Base-by-base conservation (phyloP, 768 basidiomycete genomes). In the Tylopilus rubrobrunneus region DNA sequence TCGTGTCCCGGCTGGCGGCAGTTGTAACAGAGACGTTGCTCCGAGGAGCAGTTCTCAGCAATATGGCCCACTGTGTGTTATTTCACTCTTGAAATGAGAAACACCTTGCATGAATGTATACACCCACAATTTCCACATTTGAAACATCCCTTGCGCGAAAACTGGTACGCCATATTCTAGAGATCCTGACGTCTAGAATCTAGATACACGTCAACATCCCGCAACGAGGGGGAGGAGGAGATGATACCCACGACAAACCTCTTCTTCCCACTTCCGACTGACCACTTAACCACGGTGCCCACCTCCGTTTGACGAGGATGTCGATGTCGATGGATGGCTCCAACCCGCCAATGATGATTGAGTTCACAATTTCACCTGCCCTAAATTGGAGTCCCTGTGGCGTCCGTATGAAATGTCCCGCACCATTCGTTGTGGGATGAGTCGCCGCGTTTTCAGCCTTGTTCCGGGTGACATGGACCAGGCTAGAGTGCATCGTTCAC, bases 1-100 rank as follows among this genome's bases (percentile, higher is more conserved):
- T 95, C 92, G 63, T 95, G 93, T 39, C 93, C 93, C n/a, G 92
- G 88, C 68, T 93, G 89, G 60, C 90, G 85, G 71, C 93, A 96
- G 69, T 95, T 96, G 75, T 93, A 96, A 74, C 93, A 96, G 55
- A 96, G 81, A 63, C 91, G 84, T 69, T 89, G 84, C 64, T 89
- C 88, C 58, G 89, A 90, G 44, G 90, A 81, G 69, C 92, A 96
- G 64, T 87, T 89, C 78, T 92, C 91, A 64, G 92, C 92, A 65
- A 95, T 89, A 71, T 96, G 92, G 45, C 92, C 92, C 68, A 94
- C 92, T 94, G 62, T 11, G 31, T 12, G 52, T 47, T 36, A 56
- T 55, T 25, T 46, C 56, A 59, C 49, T 60, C 55, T 45, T 45
- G 10, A 48, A 46, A 60, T 54, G 48, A 52, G 47, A 50, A 41